These are phyloP conservation scores for Erucastrum elatum DNA, from an alignment of 345 rosid genomes.

Conservation along the genomic window DNA sequence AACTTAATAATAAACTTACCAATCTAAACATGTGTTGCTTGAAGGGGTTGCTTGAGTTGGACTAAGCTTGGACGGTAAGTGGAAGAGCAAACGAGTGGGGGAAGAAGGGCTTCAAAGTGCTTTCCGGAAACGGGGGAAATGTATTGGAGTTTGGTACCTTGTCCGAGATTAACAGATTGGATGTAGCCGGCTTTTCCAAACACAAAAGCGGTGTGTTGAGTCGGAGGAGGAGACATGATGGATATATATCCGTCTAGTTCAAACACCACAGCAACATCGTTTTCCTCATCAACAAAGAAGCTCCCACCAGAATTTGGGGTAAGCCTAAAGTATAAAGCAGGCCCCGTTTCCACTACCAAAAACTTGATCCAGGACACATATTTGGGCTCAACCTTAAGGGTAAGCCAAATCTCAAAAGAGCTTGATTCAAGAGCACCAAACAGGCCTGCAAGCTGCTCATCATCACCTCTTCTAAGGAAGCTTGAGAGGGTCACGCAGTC, in stretches of 20 bases:
- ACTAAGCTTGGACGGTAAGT: background rate
- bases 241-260: background rate
- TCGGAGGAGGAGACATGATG: no score
- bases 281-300: background rate
- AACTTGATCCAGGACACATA: background rate
- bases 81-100: background rate
- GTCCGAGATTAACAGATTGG: background rate
- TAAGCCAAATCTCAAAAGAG: background rate
- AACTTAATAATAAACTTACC: no score
- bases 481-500: background rate
- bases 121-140: background rate
- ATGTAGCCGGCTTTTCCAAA: background rate
- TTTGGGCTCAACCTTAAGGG: background rate
- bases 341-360: background rate
- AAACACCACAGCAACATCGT: background rate
- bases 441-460: background rate
- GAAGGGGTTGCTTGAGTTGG: background rate
- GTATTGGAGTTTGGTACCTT: background rate
- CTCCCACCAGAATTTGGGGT: background rate
- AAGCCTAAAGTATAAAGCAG: background rate
- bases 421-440: background rate
- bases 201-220: background rate
- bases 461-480: background rate
- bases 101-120: background rate
- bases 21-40: no score